A percentile compares a stretch with the other conserved stretches of the same genome.
phyloP scores from a whole-genome alignment of 352 stramenopile species.

The Phytopythium helicoides region DNA sequence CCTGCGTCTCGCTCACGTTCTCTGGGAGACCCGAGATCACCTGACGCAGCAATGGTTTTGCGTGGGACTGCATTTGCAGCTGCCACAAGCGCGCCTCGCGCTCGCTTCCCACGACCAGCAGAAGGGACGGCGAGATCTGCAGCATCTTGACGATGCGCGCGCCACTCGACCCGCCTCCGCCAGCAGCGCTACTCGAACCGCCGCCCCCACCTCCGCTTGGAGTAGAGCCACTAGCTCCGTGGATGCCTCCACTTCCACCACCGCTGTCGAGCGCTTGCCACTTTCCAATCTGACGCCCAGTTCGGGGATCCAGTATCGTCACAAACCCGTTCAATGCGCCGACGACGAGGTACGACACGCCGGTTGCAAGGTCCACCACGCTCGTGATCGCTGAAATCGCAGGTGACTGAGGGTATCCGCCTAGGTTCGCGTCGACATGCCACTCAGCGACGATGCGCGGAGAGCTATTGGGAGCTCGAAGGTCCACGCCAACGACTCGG shows the following conservation, averaged over 20 bases:
- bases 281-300: slow-evolving; percentile 33
- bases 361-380: slow-evolving; percentile 18
- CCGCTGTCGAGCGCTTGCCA: slow-evolving; percentile 59
- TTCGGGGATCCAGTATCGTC: slow-evolving; percentile 53
- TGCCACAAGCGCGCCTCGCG: slow-evolving; percentile 70
- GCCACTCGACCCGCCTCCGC: not conserved
- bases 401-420: slow-evolving; percentile 12
- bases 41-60: slow-evolving; percentile 37
- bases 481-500: slow-evolving; percentile 48
- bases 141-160: slow-evolving; percentile 43
- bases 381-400: slow-evolving; percentile 33
- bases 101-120: slow-evolving; percentile 62
- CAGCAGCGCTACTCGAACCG: not conserved
- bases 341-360: slow-evolving; percentile 31
- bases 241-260: not conserved
- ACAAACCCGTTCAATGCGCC: slow-evolving; percentile 41
- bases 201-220: not conserved
- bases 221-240: not conserved
- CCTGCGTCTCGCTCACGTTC: slow-evolving; percentile 35
- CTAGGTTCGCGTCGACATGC: slow-evolving; percentile 41
- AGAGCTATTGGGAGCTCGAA: slow-evolving; percentile 12
- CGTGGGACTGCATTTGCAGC: slow-evolving; percentile 27
- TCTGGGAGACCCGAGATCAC: slow-evolving; percentile 57
- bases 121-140: slow-evolving; percentile 50
- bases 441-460: slow-evolving; percentile 62